Conservation (phyloP, 805 yeast genomes). For the Naumovozyma castellii region DNA sequence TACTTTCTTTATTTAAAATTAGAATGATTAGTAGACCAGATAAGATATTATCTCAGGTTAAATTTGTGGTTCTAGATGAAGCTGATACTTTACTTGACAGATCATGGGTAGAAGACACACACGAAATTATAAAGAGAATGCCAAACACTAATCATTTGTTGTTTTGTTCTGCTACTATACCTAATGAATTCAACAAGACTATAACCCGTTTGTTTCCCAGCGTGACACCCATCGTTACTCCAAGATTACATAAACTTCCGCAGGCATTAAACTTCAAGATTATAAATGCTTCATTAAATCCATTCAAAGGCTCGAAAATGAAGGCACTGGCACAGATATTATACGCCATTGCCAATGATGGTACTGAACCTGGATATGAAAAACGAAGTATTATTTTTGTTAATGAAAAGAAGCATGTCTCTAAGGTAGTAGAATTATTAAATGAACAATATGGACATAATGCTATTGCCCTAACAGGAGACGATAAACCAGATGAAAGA, state of each 20-base stretch:
- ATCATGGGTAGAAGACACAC: conserved; percentile 63
- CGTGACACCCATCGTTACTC: conserved; percentile 61
- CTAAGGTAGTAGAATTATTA: conserved; percentile 47
- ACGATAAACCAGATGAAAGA: conserved; percentile 53
- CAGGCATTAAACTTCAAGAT: conserved; percentile 59
- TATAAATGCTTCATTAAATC: conserved; percentile 66
- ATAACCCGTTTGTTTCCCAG: conserved; percentile 54
- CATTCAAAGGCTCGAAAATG: conserved; percentile 74
- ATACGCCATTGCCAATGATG: conserved; percentile 76
- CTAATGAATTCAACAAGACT: conserved; percentile 60
- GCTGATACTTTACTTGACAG: conserved; percentile 88
- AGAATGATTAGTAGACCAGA: conserved; percentile 32
- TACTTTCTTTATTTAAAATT: conserved; percentile 33
- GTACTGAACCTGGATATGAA: conserved; percentile 63
- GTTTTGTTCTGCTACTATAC: conserved; percentile 86
- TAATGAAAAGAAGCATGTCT: conserved; percentile 59
- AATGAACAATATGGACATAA: conserved; percentile 43
- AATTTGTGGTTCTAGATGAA: conserved; percentile 73
- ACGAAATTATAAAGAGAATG: conserved; percentile 41
- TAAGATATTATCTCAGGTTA: conserved; percentile 37
- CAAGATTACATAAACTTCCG: conserved; percentile 79
- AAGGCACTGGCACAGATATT: conserved; percentile 83
- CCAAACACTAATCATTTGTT: conserved; percentile 53
- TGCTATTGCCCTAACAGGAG: conserved; percentile 59
- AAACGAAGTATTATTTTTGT: conserved; percentile 82